Conservation (phyloP, 139 green algal species). For the Volvox africanus region DNA sequence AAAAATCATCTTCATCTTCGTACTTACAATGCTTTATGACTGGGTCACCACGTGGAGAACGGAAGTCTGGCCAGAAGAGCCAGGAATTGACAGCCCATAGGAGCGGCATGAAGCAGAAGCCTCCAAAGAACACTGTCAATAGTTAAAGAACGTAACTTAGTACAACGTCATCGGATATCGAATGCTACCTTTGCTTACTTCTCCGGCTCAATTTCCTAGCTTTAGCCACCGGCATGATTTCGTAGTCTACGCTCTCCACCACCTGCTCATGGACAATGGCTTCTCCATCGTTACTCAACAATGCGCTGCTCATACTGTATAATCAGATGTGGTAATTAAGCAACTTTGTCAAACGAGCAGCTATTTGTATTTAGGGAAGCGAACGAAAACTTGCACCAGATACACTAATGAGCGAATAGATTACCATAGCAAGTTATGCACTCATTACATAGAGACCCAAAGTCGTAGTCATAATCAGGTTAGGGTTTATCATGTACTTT, state of each 20-base stretch:
- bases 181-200: neutral
- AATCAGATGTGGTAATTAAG: too few species aligned
- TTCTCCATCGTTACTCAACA: neutral
- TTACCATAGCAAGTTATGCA: too few species aligned
- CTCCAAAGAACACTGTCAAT: constrained; percentile 65
- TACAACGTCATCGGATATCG: neutral
- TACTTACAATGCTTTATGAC: constrained; percentile 67
- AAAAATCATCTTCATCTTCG: too few species aligned
- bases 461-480: too few species aligned
- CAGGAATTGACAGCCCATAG: constrained; percentile 76
- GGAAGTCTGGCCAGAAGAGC: constrained; percentile 78
- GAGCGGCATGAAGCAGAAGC: constrained; percentile 71
- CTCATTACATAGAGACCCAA: too few species aligned
- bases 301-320: neutral
- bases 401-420: too few species aligned
- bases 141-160: neutral
- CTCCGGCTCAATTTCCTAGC: constrained; percentile 1
- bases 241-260: constrained; percentile 11
- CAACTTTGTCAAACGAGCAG: too few species aligned
- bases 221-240: neutral
- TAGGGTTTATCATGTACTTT: too few species aligned
- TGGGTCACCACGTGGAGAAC: constrained; percentile 49
- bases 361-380: too few species aligned
- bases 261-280: neutral
- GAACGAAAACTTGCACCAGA: too few species aligned